These are phyloP conservation scores for Termitomyces sp. DNA, from an alignment of 768 basidiomycete genomes.

Conservation along the genomic window DNA sequence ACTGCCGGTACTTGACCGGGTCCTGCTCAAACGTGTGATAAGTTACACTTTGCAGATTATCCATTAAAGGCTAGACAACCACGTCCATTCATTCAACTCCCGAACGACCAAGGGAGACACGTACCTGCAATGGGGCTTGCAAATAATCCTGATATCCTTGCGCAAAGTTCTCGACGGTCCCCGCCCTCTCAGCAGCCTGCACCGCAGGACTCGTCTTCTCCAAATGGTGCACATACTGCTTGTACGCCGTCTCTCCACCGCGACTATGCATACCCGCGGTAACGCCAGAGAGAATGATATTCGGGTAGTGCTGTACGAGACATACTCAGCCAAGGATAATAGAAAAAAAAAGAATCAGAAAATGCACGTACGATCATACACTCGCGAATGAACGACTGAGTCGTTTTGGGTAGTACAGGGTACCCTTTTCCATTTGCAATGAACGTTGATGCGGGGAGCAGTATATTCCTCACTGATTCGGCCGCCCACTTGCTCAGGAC, in stretches of 20 bases:
- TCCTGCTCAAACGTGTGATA: constrained; percentile 98
- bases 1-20: constrained; percentile 92
- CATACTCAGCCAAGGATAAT: constrained; percentile 4
- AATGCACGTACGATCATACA: constrained; percentile 69
- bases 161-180: constrained; percentile 86
- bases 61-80: constrained; percentile 79
- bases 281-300: constrained; percentile 74
- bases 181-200: constrained; percentile 55
- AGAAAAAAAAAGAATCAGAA: background rate
- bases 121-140: constrained; percentile 88
- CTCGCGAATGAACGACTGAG: constrained; percentile 86
- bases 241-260: constrained; percentile 85
- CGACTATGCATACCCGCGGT: constrained; percentile 57
- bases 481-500: constrained; percentile 87
- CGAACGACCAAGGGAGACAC: constrained; percentile 1
- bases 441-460: constrained; percentile 86
- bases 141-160: constrained; percentile 93
- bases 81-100: background rate
- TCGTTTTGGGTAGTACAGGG: constrained; percentile 90
- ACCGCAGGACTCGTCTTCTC: constrained; percentile 72
- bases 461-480: constrained; percentile 86
- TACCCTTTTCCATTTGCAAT: constrained; percentile 96
- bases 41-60: constrained; percentile 90
- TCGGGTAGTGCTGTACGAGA: constrained; percentile 69
- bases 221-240: constrained; percentile 81